Evolutionary conservation across 306 rosid species (phyloP).

Genomic region (Cucurbita maxima): DNA sequence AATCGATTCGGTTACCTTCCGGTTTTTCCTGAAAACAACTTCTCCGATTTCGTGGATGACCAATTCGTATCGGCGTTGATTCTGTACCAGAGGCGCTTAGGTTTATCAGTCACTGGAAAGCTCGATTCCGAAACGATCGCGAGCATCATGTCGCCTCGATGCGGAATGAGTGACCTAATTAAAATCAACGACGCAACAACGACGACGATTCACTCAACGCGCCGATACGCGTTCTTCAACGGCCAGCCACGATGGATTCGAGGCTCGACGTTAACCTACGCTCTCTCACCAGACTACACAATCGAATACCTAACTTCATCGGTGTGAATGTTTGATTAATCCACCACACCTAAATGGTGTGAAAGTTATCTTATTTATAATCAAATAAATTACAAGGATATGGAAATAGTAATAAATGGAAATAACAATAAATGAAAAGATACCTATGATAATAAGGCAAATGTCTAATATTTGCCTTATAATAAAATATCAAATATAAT

Average conservation of each 20-base stretch:
- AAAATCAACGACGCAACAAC: not conserved
- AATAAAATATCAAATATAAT: no score
- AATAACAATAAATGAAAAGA: no score
- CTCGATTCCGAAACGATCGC: slow-evolving; percentile 58
- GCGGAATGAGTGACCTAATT: slow-evolving; percentile 56
- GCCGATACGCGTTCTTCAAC: slow-evolving; percentile 55
- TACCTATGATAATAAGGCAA: no score
- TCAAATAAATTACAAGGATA: no score
- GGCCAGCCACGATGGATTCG: slow-evolving; percentile 75
- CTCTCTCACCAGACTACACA: slow-evolving; percentile 34
- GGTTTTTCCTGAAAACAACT: slow-evolving; percentile 14
- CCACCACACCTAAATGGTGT: no score
- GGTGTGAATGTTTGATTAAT: no score
- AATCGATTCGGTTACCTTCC: slow-evolving; percentile 76
- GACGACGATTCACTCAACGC: slow-evolving; percentile 11
- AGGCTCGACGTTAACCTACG: slow-evolving; percentile 39
- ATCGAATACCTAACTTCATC: slow-evolving; percentile 28
- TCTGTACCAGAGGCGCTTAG: slow-evolving; percentile 53
- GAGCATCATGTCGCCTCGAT: slow-evolving; percentile 59
- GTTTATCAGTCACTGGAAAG: slow-evolving; percentile 48
- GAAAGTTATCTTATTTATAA: no score
- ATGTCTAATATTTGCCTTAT: no score
- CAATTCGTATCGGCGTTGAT: slow-evolving; percentile 47
- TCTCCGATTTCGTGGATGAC: slow-evolving; percentile 50
- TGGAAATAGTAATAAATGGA: no score